Percentiles rank a stretch among this genome's conserved stretches.
These are phyloP conservation scores for Lecanicillium sp. DNA, from an alignment of 2,329 filamentous ascomycete species.

Conservation along the genomic window DNA sequence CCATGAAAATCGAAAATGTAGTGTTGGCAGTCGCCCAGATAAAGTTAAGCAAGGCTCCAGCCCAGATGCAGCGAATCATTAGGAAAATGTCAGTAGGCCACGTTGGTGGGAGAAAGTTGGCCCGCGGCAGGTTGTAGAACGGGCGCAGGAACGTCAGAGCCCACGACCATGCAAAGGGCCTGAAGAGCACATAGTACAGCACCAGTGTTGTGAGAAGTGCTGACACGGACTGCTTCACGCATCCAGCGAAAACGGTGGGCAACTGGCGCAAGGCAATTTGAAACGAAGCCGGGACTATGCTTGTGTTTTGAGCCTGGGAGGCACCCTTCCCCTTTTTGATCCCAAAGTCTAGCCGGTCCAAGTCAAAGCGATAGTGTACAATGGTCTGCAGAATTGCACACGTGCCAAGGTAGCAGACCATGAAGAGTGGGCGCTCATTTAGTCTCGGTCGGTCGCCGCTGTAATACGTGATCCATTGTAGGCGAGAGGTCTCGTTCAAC, in stretches of 20 bases:
- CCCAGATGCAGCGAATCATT: constrained; percentile 46
- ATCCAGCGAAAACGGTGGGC: constrained; percentile 28
- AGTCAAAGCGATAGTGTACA: constrained; percentile 64
- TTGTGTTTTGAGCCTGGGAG: constrained; percentile 15
- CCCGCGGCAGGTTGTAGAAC: constrained; percentile 69
- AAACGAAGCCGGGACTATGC: constrained; percentile 21
- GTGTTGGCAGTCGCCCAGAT: constrained; percentile 73
- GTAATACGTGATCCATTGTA: constrained; percentile 67
- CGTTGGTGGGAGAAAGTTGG: constrained; percentile 52
- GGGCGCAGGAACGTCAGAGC: constrained; percentile 63
- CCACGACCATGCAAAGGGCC: constrained; percentile 59
- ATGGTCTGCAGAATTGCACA: constrained; percentile 64
- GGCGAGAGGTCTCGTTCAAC: constrained; percentile 47
- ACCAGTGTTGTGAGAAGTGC: constrained; percentile 39
- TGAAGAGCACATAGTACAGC: constrained; percentile 56
- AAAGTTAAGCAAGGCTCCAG: constrained; percentile 59
- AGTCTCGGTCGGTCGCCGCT: constrained; percentile 65
- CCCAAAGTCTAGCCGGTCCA: constrained; percentile 53
- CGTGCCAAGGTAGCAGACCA: constrained; percentile 61
- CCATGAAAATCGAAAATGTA: constrained; percentile 73
- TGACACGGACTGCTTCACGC: constrained; percentile 31
- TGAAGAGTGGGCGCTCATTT: constrained; percentile 81
- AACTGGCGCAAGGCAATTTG: constrained; percentile 30
- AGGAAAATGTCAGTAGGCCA: constrained; percentile 52
- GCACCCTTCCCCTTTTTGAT: constrained; percentile 15